A percentile compares a stretch with the other conserved stretches of the same genome.
Evolutionary conservation across 306 rosid genomes (phyloP).

Genomic region (Sicyos edulis): DNA sequence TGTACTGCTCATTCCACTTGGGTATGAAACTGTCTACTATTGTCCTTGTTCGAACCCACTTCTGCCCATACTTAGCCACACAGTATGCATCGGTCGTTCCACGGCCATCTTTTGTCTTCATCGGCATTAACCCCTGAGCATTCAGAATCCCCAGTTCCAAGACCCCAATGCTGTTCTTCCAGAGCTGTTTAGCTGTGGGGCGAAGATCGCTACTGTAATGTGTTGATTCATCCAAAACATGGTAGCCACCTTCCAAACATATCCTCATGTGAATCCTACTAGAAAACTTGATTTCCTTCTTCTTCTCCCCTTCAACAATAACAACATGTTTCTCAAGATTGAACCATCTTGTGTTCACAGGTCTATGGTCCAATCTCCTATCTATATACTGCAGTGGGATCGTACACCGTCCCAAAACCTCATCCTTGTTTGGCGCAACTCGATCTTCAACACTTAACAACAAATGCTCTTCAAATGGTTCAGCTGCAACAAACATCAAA

Average conservation of each 20-base stretch:
- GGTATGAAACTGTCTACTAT: constrained; percentile 58
- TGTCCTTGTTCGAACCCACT: constrained; percentile 67
- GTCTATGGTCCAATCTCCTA: constrained; percentile 50
- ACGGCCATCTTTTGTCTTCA: constrained; percentile 53
- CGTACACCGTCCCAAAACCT: constrained; percentile 44
- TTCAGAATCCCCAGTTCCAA: constrained; percentile 58
- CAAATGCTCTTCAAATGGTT: constrained; percentile 58
- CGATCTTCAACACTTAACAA: constrained; percentile 61
- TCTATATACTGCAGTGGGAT: constrained; percentile 42
- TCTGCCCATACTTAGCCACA: constrained; percentile 67
- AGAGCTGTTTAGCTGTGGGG: constrained; percentile 54
- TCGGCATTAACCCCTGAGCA: constrained; percentile 66
- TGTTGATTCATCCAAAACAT: constrained; percentile 64
- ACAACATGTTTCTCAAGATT: constrained; percentile 46
- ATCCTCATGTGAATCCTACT: constrained; percentile 60
- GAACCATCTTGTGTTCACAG: constrained; percentile 51
- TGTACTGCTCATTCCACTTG: constrained; percentile 62
- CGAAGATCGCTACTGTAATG: constrained; percentile 76
- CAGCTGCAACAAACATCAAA: constrained; percentile 63
- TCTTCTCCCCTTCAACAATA: constrained; percentile 56
- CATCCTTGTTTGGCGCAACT: constrained; percentile 64
- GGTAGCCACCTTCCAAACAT: constrained; percentile 66
- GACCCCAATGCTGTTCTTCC: constrained; percentile 60
- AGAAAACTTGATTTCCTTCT: constrained; percentile 57
- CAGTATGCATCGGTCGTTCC: constrained; percentile 66